These are phyloP conservation scores for Trametes coccinea DNA, from an alignment of 768 basidiomycete genomes.

Conservation along the genomic window DNA sequence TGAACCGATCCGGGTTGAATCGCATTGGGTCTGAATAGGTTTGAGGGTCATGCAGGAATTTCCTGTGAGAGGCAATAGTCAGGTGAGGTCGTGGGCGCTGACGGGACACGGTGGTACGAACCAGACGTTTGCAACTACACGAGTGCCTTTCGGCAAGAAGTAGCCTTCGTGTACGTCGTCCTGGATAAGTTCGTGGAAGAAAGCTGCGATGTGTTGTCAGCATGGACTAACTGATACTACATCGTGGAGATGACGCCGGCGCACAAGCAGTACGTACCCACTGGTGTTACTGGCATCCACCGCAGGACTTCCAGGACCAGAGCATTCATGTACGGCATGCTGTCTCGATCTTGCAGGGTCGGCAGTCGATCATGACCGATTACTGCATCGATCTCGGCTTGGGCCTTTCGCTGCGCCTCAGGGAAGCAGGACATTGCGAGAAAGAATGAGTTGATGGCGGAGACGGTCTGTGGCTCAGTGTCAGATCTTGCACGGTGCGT, in stretches of 20 bases:
- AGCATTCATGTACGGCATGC: slow-evolving; percentile 27
- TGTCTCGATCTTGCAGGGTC: slow-evolving; percentile 29
- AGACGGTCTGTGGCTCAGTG: slow-evolving; percentile 30
- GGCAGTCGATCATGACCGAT: slow-evolving; percentile 46
- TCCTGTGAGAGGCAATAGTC: slow-evolving; percentile 19
- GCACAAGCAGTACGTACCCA: slow-evolving; percentile 26
- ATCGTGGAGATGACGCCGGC: too few relatives aligned
- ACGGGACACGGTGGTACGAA: neutral
- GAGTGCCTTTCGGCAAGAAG: slow-evolving; percentile 32
- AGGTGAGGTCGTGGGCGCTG: too few relatives aligned
- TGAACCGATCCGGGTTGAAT: slow-evolving; percentile 34
- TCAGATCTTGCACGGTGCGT: neutral
- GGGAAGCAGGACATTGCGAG: slow-evolving; percentile 41
- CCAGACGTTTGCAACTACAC: slow-evolving; percentile 32
- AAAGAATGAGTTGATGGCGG: slow-evolving; percentile 29
- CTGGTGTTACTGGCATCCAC: slow-evolving; percentile 38
- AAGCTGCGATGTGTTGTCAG: slow-evolving; percentile 7
- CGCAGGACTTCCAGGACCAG: slow-evolving; percentile 35
- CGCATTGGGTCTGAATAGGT: slow-evolving; percentile 25
- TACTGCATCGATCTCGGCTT: slow-evolving; percentile 38
- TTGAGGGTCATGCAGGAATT: slow-evolving; percentile 29
- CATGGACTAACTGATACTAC: too few relatives aligned
- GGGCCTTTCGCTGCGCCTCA: slow-evolving; percentile 39
- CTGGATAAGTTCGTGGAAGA: slow-evolving; percentile 26
- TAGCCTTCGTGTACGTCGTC: slow-evolving; percentile 33